Percentiles rank a stretch among this genome's conserved stretches.
Evolutionary conservation across 257 asterid genomes (phyloP).

Genomic region (Gardenia jasminoides): DNA sequence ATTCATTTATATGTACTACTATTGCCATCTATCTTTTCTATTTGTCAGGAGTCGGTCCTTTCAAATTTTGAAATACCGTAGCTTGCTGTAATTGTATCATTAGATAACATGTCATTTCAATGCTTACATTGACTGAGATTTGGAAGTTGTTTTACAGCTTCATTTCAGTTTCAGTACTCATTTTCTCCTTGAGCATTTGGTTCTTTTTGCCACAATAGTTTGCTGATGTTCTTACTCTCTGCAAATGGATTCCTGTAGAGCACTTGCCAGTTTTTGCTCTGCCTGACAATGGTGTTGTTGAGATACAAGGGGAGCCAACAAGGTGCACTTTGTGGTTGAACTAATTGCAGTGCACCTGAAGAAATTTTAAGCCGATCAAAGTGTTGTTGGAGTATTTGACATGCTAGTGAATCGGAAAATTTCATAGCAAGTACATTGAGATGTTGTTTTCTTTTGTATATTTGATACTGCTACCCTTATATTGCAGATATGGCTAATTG

Average conservation of each 20-base stretch:
- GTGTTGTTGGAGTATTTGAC: slow-evolving; percentile 77
- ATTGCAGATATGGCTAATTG: no score
- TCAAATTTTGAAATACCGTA: not conserved
- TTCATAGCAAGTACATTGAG: not conserved
- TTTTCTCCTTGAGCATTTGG: not conserved
- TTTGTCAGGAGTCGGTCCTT: not conserved
- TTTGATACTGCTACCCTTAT: no score
- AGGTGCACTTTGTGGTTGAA: slow-evolving; percentile 76
- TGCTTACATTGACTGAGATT: not conserved
- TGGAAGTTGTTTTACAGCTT: not conserved
- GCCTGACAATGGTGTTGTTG: no score
- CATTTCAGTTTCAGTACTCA: not conserved
- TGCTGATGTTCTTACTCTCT: slow-evolving; percentile 10
- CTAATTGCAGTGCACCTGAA: slow-evolving; percentile 73
- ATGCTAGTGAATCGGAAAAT: slow-evolving; percentile 34
- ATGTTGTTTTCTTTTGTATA: slow-evolving; percentile 4
- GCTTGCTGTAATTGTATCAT: not conserved
- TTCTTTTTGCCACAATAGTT: not conserved
- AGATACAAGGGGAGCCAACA: slow-evolving; percentile 85
- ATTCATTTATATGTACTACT: not conserved
- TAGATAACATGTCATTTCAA: not conserved
- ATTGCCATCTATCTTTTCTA: not conserved
- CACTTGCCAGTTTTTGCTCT: slow-evolving; percentile 73
- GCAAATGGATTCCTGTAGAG: slow-evolving; percentile 44
- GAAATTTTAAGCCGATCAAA: slow-evolving; percentile 84